A percentile compares a stretch with the other conserved stretches of the same genome.
Evolutionary conservation across 78 protist species (phyloP).

Genomic region (Salpingoeca rosetta): DNA sequence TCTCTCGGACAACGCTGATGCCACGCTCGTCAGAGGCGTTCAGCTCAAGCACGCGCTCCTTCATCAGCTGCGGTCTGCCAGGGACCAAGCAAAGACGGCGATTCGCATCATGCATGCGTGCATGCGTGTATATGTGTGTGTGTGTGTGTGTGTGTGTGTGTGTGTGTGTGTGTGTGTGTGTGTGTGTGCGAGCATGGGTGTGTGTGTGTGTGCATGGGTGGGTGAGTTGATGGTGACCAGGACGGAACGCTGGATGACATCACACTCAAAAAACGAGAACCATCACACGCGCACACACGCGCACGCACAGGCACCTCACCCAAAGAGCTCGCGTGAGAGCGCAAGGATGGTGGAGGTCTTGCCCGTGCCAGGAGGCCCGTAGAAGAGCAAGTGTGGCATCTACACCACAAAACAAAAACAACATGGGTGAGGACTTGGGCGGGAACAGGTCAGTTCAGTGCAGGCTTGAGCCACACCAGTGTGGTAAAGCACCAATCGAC

Average conservation of each 20-base stretch:
- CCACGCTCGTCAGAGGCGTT: slow-evolving; percentile 98
- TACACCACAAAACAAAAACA: background rate
- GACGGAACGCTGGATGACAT: too few relatives aligned
- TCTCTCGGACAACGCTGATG: slow-evolving; percentile 77
- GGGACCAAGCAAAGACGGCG: too few relatives aligned
- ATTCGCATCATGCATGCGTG: too few relatives aligned
- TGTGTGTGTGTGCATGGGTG: too few relatives aligned
- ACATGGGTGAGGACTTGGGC: background rate
- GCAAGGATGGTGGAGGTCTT: slow-evolving; percentile 98
- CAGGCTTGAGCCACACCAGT: too few relatives aligned
- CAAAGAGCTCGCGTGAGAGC: slow-evolving; percentile 77
- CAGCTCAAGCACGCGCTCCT: slow-evolving; percentile 31
- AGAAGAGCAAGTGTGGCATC: slow-evolving; percentile 81
- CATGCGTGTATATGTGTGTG: background rate
- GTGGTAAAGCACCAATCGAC: too few relatives aligned
- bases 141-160: background rate
- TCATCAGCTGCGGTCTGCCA: background rate
- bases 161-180: background rate
- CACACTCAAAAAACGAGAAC: too few relatives aligned
- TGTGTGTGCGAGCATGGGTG: too few relatives aligned
- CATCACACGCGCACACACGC: too few relatives aligned
- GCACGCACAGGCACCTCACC: too few relatives aligned
- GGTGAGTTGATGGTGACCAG: too few relatives aligned
- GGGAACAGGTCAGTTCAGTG: too few relatives aligned
- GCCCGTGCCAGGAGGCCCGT: slow-evolving; percentile 98